These are phyloP conservation scores for Aureobasidium sp. DNA, from an alignment of 2,329 filamentous ascomycete genomes.

Conservation along the genomic window DNA sequence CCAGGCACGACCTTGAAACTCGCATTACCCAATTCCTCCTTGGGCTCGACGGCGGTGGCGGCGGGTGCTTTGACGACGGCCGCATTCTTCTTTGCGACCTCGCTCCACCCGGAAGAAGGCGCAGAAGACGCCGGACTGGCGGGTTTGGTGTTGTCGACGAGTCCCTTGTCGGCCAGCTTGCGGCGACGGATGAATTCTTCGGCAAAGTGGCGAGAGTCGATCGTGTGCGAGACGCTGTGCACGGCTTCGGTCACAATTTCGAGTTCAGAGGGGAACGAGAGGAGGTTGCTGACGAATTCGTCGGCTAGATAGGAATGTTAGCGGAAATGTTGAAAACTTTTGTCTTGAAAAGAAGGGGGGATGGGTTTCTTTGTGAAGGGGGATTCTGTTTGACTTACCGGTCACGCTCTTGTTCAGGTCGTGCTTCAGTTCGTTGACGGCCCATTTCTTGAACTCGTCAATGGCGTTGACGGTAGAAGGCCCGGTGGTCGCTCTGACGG, in stretches of 20 bases:
- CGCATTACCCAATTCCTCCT: constrained; percentile 44
- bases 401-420: constrained; percentile 63
- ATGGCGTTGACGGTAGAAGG: constrained; percentile 56
- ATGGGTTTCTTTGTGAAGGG: background rate
- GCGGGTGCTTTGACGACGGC: constrained; percentile 31
- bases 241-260: constrained; percentile 85
- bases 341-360: too few species aligned
- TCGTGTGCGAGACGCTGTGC: constrained; percentile 77
- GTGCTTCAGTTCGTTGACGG: constrained; percentile 67
- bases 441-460: constrained; percentile 94
- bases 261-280: constrained; percentile 67
- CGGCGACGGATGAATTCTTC: constrained; percentile 91
- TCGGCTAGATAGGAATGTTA: constrained; percentile 55
- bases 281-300: constrained; percentile 68
- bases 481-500: constrained; percentile 49
- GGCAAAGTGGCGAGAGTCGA: constrained; percentile 88
- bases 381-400: constrained; percentile 49
- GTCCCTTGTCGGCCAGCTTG: constrained; percentile 85
- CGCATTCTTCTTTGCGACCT: constrained; percentile 90
- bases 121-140: constrained; percentile 44
- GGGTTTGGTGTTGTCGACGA: constrained; percentile 59
- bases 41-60: too few species aligned
- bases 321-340: constrained; percentile 29
- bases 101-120: constrained; percentile 72
- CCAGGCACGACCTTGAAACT: constrained; percentile 85